Percentiles rank a stretch among this genome's conserved stretches.
Evolutionary conservation across 352 stramenopile species (phyloP).

Genomic region (Globisporangium megalacanthum): DNA sequence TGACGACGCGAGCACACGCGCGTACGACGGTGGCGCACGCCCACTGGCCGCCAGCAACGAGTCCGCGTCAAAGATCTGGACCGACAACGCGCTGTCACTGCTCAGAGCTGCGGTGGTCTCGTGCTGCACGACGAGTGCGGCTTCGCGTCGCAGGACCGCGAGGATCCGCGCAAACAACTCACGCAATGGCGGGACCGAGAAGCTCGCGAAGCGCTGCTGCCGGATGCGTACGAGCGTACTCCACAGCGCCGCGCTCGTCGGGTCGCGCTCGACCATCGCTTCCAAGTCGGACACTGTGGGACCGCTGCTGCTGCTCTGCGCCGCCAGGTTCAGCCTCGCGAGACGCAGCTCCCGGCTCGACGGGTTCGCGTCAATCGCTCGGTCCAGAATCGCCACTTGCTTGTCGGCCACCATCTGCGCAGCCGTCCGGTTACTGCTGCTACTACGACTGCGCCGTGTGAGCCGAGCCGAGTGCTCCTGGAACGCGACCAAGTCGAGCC

Average conservation of each 20-base stretch:
- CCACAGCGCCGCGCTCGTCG: slow-evolving; percentile 51
- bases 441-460: slow-evolving; percentile 10
- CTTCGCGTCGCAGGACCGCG: slow-evolving; percentile 35
- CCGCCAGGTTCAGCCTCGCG: slow-evolving; percentile 47
- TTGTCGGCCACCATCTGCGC: slow-evolving; percentile 48
- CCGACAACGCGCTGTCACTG: slow-evolving; percentile 6
- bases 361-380: slow-evolving; percentile 48
- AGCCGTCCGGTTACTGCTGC: slow-evolving; percentile 8
- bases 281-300: slow-evolving; percentile 41
- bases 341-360: slow-evolving; percentile 32
- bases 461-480: slow-evolving; percentile 57
- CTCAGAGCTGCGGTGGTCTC: neutral
- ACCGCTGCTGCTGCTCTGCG: slow-evolving; percentile 11
- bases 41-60: slow-evolving; percentile 15
- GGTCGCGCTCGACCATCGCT: slow-evolving; percentile 38
- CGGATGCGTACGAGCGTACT: slow-evolving; percentile 35
- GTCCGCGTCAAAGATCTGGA: slow-evolving; percentile 21
- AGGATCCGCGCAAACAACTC: slow-evolving; percentile 68
- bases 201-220: slow-evolving; percentile 64
- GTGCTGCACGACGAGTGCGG: slow-evolving; percentile 8
- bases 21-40: neutral
- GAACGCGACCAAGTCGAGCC: slow-evolving; percentile 73
- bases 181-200: slow-evolving; percentile 60
- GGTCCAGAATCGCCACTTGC: slow-evolving; percentile 53
- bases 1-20: neutral